phyloP scores from a whole-genome alignment of 2,329 filamentous ascomycete species.

The Alternaria postmessia region DNA sequence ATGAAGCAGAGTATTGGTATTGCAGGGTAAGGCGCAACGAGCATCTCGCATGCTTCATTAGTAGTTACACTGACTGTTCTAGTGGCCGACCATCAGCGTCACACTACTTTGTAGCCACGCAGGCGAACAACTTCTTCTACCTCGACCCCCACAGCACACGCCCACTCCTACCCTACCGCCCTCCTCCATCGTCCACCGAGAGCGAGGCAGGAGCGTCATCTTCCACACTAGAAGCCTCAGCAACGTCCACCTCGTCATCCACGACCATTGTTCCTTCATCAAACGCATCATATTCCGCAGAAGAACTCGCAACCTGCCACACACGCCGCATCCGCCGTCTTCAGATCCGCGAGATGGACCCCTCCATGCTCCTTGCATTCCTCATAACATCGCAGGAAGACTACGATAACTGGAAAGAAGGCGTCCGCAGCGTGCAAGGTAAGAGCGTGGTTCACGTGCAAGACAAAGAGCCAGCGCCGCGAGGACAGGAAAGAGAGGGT shows the following conservation, averaged over 20 bases:
- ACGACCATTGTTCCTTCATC: conserved; percentile 33
- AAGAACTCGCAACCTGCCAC: conserved; percentile 85
- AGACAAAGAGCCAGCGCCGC: conserved; percentile 68
- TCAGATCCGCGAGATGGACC: conserved; percentile 92
- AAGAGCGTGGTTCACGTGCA: conserved; percentile 88
- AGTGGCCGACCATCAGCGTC: conserved; percentile 93
- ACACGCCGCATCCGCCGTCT: conserved; percentile 83
- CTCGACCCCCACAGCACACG: conserved; percentile 92
- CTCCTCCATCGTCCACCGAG: conserved; percentile 6
- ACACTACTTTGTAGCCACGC: conserved; percentile 76
- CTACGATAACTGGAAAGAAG: conserved; percentile 81
- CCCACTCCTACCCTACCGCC: conserved; percentile 71
- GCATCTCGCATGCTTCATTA: not conserved
- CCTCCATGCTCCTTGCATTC: conserved; percentile 96
- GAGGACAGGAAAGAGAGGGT: conserved; percentile 66
- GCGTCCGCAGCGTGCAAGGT: conserved; percentile 73
- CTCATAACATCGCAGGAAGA: conserved; percentile 83
- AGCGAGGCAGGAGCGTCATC: not conserved
- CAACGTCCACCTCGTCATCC: conserved; percentile 25
- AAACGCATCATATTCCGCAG: conserved; percentile 63
- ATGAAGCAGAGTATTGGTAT: conserved; percentile 95
- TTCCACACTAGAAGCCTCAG: conserved; percentile 19
- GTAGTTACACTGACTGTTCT: conserved; percentile 18
- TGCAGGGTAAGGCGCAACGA: conserved; percentile 72
- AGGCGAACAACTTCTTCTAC: conserved; percentile 87